These are phyloP conservation scores for Capsicum chinense DNA, from an alignment of 257 asterid species.

Conservation along the genomic window DNA sequence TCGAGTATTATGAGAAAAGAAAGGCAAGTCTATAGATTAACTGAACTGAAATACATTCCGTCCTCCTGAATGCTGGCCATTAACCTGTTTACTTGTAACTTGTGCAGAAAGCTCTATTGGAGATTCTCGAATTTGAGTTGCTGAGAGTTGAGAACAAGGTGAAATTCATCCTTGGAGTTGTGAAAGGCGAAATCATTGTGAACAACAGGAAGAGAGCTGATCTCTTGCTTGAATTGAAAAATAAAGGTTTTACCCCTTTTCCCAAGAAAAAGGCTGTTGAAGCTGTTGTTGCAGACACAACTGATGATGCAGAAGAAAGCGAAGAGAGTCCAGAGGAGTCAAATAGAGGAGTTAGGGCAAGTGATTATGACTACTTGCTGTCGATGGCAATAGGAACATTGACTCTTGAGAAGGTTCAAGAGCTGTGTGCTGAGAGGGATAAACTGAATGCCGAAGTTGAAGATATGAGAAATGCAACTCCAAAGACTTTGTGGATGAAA, in stretches of 20 bases:
- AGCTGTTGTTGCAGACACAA: conserved; percentile 66
- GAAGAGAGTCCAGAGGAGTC: conserved; percentile 55
- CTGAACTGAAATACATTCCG: not conserved
- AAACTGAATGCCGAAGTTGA: conserved; percentile 63
- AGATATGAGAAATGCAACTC: conserved; percentile 68
- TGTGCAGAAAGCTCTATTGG: conserved; percentile 74
- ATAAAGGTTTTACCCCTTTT: conserved; percentile 87
- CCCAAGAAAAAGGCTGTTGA: conserved; percentile 64
- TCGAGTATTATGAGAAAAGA: conserved; percentile 77
- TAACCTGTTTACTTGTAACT: not conserved
- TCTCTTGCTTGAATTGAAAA: conserved; percentile 73
- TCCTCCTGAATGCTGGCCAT: not conserved
- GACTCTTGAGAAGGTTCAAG: conserved; percentile 78
- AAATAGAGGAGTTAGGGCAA: conserved; percentile 55
- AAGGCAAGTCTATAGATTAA: conserved; percentile 58
- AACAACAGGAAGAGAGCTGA: conserved; percentile 89
- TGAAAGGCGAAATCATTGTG: conserved; percentile 82
- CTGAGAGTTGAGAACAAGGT: conserved; percentile 79
- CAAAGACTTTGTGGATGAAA: conserved; percentile 66
- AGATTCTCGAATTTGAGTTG: conserved; percentile 70
- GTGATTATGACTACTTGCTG: conserved; percentile 92
- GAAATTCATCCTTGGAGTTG: conserved; percentile 77
- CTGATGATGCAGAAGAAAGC: conserved; percentile 67
- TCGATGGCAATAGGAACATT: conserved; percentile 82
- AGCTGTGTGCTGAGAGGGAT: conserved; percentile 72